Base-by-base conservation (phyloP, 2,329 filamentous ascomycete species). In the Trichoderma atrobrunneum region DNA sequence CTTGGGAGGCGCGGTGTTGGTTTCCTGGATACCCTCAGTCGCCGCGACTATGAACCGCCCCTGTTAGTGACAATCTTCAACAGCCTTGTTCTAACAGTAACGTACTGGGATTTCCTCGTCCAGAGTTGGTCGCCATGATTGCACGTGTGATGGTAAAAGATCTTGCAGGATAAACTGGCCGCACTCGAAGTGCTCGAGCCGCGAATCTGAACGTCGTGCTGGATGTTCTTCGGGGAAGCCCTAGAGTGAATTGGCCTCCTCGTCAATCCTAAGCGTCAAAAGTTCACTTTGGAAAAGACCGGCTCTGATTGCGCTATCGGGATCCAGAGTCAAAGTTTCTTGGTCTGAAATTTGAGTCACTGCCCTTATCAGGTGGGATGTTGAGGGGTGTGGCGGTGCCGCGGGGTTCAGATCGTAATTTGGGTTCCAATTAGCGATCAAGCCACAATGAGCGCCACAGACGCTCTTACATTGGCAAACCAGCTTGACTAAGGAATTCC, bases 71-170 rank as follows among this genome's bases (percentile, higher is more conserved):
- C 56, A 18, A 54, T 10, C 11, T 28, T 26, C 21, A 10, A 8
- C 18, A 21, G 5, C 6, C 24, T 3, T 62, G 39, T 36, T 11
- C 24, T 7, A 7, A 26, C 43, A 51, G n/a, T 28, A 12, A 70
- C 80, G 68, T 76, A 82, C 81, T 79, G 68, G 78, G 79, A 74
- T 78, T 86, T 76, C 84, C 84, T 78, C 83, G 82, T 71, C 82
- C 85, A 77, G 85, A 85, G 80, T 90, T 88, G 74, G 86, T 87
- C 77, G 88, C 88, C 88, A 90, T 90, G 78, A 81, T 86, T 78
- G 83, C 82, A 80, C 81, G 83, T 79, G 81, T 80, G 76, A 78
- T 80, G 56, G 77, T 79, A 68, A 82, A 80, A 74, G 78, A 81
- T 82, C 82, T 81, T 82, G 82, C 83, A 79, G 83, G 83, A 74